Conservation (phyloP, 176 grass and related monocot species). For the Musa itinerans region DNA sequence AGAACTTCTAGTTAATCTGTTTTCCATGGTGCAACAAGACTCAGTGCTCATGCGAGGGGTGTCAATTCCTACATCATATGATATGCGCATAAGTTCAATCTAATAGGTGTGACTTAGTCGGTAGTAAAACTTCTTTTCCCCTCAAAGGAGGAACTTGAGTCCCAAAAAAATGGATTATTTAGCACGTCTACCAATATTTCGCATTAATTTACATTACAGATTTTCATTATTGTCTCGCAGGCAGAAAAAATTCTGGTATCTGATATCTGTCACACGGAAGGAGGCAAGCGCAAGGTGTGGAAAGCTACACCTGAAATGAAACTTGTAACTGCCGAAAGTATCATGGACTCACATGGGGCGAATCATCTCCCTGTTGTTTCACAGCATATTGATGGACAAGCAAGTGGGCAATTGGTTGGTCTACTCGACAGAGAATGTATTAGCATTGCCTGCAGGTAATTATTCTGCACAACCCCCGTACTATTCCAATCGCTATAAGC, state of each 20-base stretch:
- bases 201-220: too few species aligned
- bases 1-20: too few species aligned
- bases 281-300: slow-evolving; percentile 38
- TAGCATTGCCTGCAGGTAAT: slow-evolving; percentile 50
- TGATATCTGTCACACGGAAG: slow-evolving; percentile 38
- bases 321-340: slow-evolving; percentile 46
- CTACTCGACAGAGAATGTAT: slow-evolving; percentile 71
- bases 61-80: too few species aligned
- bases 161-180: too few species aligned
- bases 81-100: too few species aligned
- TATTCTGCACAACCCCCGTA: not conserved
- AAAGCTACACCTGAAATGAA: slow-evolving; percentile 45
- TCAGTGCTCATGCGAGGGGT: too few species aligned
- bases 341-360: slow-evolving; percentile 52
- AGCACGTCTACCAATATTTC: not conserved
- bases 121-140: too few species aligned
- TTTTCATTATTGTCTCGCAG: slow-evolving; percentile 19
- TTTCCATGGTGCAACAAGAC: too few species aligned
- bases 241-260: slow-evolving; percentile 37
- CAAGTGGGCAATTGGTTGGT: slow-evolving; percentile 34
- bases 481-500: not conserved
- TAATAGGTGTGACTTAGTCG: too few species aligned
- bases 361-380: slow-evolving; percentile 69
- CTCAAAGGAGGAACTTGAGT: too few species aligned
- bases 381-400: slow-evolving; percentile 18